These are phyloP conservation scores for Pythium guiyangense DNA, from an alignment of 352 stramenopile species.

Conservation along the genomic window DNA sequence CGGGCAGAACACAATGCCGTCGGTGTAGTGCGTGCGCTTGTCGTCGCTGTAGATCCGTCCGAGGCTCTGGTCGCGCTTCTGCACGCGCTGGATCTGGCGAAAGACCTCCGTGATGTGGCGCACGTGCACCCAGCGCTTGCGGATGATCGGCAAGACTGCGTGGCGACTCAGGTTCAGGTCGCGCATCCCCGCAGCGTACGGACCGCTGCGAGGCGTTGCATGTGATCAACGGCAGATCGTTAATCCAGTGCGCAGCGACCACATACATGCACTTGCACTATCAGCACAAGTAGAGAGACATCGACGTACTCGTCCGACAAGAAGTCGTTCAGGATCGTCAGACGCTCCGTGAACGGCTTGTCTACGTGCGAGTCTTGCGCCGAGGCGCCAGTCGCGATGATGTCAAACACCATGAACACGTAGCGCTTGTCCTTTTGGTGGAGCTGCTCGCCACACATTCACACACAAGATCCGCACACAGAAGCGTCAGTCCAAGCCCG, in stretches of 20 bases:
- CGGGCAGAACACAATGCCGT: conserved; percentile 88
- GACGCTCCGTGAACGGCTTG: conserved; percentile 75
- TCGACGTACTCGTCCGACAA: conserved; percentile 72
- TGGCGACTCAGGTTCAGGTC: conserved; percentile 59
- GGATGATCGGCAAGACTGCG: conserved; percentile 68
- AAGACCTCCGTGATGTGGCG: conserved; percentile 84
- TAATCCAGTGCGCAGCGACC: too few relatives aligned
- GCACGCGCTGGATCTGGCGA: conserved; percentile 70
- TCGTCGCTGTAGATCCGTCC: conserved; percentile 77
- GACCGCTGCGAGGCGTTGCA: conserved; percentile 30
- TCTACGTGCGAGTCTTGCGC: conserved; percentile 72
- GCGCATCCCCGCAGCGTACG: conserved; percentile 63
- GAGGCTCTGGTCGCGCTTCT: conserved; percentile 74
- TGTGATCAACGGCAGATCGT: neutral
- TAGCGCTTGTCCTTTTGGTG: conserved; percentile 78
- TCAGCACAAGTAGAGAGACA: too few relatives aligned
- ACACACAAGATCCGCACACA: conserved; percentile 4
- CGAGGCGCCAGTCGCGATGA: conserved; percentile 74
- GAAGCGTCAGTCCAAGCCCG: neutral
- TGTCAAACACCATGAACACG: conserved; percentile 90
- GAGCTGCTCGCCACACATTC: conserved; percentile 38
- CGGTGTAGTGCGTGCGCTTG: conserved; percentile 86
- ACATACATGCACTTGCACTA: too few relatives aligned
- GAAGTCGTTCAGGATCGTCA: conserved; percentile 81
- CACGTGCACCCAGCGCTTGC: conserved; percentile 80